Evolutionary conservation across 345 rosid genomes (phyloP).

Genomic region (Tarenaya hassleriana): DNA sequence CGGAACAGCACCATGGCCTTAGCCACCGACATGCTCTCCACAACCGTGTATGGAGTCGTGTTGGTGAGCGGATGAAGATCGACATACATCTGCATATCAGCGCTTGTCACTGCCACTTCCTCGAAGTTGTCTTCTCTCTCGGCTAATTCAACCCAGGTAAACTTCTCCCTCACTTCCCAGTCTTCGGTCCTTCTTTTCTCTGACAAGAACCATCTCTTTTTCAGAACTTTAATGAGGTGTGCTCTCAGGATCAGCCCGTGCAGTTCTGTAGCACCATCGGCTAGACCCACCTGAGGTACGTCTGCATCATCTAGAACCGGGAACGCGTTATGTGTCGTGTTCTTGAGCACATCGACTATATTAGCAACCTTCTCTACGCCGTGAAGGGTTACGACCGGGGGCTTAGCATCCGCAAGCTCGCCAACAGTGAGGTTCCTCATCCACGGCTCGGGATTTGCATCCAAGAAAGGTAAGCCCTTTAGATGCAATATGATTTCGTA

Average conservation of each 20-base stretch:
- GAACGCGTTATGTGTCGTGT: slow-evolving; percentile 73
- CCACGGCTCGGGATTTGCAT: slow-evolving; percentile 91
- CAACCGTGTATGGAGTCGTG: slow-evolving; percentile 78
- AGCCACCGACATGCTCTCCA: slow-evolving; percentile 82
- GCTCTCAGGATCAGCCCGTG: slow-evolving; percentile 82
- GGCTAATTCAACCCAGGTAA: slow-evolving; percentile 65
- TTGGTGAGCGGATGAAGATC: slow-evolving; percentile 87
- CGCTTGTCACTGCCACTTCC: slow-evolving; percentile 51
- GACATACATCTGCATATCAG: slow-evolving; percentile 83
- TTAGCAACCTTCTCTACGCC: slow-evolving; percentile 75
- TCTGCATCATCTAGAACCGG: slow-evolving; percentile 53
- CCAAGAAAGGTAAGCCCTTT: slow-evolving; percentile 86
- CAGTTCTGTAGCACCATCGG: slow-evolving; percentile 38
- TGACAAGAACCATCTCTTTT: slow-evolving; percentile 76
- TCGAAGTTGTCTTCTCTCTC: slow-evolving; percentile 63
- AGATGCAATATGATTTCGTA: slow-evolving; percentile 76
- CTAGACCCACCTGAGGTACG: slow-evolving; percentile 27
- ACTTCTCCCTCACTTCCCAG: slow-evolving; percentile 72
- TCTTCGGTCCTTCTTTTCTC: slow-evolving; percentile 76
- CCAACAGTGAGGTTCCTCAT: slow-evolving; percentile 87
- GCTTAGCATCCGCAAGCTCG: slow-evolving; percentile 74
- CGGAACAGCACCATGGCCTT: slow-evolving; percentile 83
- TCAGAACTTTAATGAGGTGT: slow-evolving; percentile 54
- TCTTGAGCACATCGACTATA: slow-evolving; percentile 66
- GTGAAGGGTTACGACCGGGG: slow-evolving; percentile 54